Evolutionary conservation across 2,329 filamentous ascomycete species (phyloP).

Genomic region (Cucurbitaria berberidis): DNA sequence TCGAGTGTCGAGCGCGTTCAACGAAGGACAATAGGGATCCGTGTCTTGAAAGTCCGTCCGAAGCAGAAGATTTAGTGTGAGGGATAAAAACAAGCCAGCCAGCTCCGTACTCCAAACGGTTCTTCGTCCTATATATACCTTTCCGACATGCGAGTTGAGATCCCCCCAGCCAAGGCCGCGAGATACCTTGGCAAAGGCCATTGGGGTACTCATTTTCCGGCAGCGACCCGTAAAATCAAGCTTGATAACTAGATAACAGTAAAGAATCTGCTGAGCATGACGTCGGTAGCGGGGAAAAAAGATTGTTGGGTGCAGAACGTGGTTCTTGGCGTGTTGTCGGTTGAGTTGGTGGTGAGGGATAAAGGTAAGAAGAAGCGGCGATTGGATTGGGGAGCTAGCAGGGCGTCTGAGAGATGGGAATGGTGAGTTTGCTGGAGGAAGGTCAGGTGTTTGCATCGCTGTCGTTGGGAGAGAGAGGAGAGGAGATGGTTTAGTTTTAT

Average conservation of each 20-base stretch:
- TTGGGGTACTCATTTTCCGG: slow-evolving; percentile 31
- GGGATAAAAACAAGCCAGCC: neutral
- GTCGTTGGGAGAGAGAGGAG: neutral
- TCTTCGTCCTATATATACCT: slow-evolving; percentile 15
- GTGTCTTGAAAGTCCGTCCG: neutral
- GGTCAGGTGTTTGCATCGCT: neutral
- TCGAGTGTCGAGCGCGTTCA: slow-evolving; percentile 1
- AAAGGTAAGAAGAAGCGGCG: too few relatives aligned
- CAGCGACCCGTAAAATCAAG: slow-evolving; percentile 10
- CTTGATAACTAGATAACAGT: too few relatives aligned
- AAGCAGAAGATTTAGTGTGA: slow-evolving; percentile 1
- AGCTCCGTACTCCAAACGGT: neutral
- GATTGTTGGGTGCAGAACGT: slow-evolving; percentile 9
- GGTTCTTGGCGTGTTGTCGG: slow-evolving; percentile 5
- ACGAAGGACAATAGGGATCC: neutral
- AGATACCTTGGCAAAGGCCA: slow-evolving; percentile 32
- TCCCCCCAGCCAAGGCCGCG: slow-evolving; percentile 31
- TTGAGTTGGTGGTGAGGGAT: too few relatives aligned
- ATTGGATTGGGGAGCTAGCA: neutral
- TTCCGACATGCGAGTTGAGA: slow-evolving; percentile 9
- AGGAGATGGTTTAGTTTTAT: neutral
- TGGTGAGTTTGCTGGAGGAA: neutral
- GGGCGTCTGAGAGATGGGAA: neutral
- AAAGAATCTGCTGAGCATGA: neutral
- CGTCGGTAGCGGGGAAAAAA: slow-evolving; percentile 5